Conservation (phyloP, 31 red algal genomes). For the Bonnemaisonia californica region DNA sequence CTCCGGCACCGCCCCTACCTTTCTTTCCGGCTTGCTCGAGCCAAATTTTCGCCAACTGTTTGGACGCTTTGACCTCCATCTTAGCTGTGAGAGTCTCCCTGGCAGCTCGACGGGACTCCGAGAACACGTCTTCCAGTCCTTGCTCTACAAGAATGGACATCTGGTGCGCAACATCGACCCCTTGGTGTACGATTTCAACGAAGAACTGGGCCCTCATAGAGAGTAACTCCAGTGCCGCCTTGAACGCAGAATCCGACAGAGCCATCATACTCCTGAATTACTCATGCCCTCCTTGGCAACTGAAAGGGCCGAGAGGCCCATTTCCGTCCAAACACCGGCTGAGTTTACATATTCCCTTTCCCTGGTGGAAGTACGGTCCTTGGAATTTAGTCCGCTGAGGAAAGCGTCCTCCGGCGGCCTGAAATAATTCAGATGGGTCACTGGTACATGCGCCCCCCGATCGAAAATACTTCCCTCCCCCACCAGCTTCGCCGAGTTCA, state of each 20-base stretch:
- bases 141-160: constrained; percentile 53
- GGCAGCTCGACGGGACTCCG: constrained; percentile 14
- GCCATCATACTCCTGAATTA: not conserved
- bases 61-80: constrained; percentile 33
- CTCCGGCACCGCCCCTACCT: not conserved
- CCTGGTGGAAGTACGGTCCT: constrained; percentile 32
- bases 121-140: constrained; percentile 45
- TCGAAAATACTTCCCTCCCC: constrained; percentile 40
- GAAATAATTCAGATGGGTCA: constrained; percentile 41
- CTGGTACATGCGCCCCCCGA: constrained; percentile 17
- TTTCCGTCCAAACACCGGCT: constrained; percentile 38
- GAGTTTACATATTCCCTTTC: constrained; percentile 42
- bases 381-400: constrained; percentile 6
- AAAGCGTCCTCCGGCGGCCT: constrained; percentile 31
- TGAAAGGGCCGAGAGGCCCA: constrained; percentile 7
- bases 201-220: constrained; percentile 50
- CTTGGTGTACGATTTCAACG: constrained; percentile 25
- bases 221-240: constrained; percentile 44
- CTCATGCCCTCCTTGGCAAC: not conserved
- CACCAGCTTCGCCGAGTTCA: constrained; percentile 36
- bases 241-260: constrained; percentile 14
- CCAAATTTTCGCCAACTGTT: constrained; percentile 31
- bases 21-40: constrained; percentile 1
- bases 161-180: constrained; percentile 16
- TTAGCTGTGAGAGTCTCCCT: constrained; percentile 27